Conservation (phyloP, 192 early-diverging fungal genomes). For the Tieghemiomyces parasiticus region DNA sequence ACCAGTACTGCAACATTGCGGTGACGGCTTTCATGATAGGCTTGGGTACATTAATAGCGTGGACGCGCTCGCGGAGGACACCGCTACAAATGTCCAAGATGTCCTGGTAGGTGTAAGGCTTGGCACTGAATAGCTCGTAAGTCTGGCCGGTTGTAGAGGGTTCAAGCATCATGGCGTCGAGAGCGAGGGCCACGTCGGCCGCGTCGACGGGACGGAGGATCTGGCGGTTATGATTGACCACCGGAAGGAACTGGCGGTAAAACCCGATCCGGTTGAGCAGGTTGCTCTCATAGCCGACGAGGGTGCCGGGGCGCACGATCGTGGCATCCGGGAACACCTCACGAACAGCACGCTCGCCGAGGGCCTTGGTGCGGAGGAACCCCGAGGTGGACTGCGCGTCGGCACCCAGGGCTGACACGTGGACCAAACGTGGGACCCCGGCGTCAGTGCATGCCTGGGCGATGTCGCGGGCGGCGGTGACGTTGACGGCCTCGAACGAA, state of each 20-base stretch:
- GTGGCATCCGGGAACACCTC: constrained; percentile 84
- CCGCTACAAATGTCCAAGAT: constrained; percentile 58
- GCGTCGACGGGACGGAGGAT: constrained; percentile 38
- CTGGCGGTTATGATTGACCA: constrained; percentile 22
- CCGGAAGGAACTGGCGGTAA: constrained; percentile 23
- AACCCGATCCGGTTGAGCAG: constrained; percentile 82
- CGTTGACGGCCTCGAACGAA: constrained; percentile 66
- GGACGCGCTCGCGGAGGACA: constrained; percentile 38
- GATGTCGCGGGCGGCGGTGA: constrained; percentile 64
- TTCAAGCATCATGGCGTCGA: constrained; percentile 58
- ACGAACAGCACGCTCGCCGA: constrained; percentile 79
- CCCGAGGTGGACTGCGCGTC: constrained; percentile 51
- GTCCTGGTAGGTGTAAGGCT: constrained; percentile 55
- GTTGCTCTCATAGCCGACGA: constrained; percentile 86
- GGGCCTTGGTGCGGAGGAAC: constrained; percentile 77
- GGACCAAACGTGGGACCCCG: constrained; percentile 74
- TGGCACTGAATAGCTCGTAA: constrained; percentile 74
- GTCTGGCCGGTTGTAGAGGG: constrained; percentile 65
- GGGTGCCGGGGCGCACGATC: constrained; percentile 78
- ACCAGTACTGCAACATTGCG: constrained; percentile 42
- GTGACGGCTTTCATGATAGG: constrained; percentile 48
- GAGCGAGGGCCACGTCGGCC: constrained; percentile 72
- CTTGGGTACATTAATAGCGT: constrained; percentile 60
- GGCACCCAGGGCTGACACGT: constrained; percentile 80
- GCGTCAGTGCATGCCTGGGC: constrained; percentile 64